Evolutionary conservation across 257 asterid species (phyloP).

Genomic region (Asclepias syriaca): DNA sequence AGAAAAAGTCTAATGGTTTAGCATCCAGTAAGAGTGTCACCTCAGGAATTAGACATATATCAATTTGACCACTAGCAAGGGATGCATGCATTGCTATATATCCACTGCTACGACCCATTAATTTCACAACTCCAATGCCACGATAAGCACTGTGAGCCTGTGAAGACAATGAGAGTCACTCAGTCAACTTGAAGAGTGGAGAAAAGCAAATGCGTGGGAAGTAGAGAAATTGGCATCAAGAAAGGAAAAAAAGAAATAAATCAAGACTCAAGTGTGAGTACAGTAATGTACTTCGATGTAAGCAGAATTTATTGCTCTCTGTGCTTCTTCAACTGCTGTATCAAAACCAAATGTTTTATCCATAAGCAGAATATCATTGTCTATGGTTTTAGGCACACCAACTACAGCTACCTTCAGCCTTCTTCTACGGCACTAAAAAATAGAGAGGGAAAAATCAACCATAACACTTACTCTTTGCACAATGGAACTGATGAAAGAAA

Average conservation of each 20-base stretch:
- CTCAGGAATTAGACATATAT: conserved; percentile 94
- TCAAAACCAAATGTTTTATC: conserved; percentile 98
- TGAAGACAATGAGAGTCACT: conserved; percentile 18
- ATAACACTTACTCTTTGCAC: background rate
- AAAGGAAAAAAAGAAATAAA: background rate
- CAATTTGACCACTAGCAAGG: conserved; percentile 97
- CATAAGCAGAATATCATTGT: conserved; percentile 91
- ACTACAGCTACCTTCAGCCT: conserved; percentile 68
- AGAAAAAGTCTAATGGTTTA: background rate
- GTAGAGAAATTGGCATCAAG: conserved; percentile 10
- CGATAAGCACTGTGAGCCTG: conserved; percentile 98
- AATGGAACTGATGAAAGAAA: background rate
- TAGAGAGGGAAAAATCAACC: conserved; percentile 6
- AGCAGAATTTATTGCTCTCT: conserved; percentile 88
- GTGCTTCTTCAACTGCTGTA: conserved; percentile 99
- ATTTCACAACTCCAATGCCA: conserved; percentile 89
- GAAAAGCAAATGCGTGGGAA: background rate
- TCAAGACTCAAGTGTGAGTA: background rate
- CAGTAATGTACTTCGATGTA: conserved; percentile 63
- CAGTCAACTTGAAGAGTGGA: conserved; percentile 3
- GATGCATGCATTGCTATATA: conserved; percentile 98
- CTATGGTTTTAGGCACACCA: conserved; percentile 98
- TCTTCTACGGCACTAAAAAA: conserved; percentile 65
- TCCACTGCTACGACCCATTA: conserved; percentile 98
- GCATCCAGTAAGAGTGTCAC: conserved; percentile 26